A percentile compares a stretch with the other conserved stretches of the same genome.
These are phyloP conservation scores for Sugiyamaella castrensis DNA, from an alignment of 1,139 yeast species.

Conservation along the genomic window DNA sequence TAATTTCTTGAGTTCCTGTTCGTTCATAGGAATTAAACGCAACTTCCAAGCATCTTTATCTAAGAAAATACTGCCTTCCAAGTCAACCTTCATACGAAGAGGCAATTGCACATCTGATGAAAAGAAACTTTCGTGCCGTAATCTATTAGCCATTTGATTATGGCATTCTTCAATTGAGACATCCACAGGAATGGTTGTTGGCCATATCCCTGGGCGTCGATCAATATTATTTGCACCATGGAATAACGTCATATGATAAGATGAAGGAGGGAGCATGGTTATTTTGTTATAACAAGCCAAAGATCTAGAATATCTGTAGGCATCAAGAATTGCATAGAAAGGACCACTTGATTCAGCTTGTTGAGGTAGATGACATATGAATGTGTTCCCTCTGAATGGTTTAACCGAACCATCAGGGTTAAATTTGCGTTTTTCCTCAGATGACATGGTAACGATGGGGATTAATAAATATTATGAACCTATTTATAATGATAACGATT, in stretches of 20 bases:
- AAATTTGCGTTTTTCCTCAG: conserved; percentile 12
- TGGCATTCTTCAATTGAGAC: conserved; percentile 13
- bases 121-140: neutral
- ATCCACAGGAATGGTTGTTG: conserved; percentile 2
- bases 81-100: conserved; percentile 13
- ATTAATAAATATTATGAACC: too few species aligned
- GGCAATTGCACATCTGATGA: conserved; percentile 3
- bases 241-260: conserved; percentile 16
- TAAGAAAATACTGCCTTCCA: conserved; percentile 2
- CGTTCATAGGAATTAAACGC: conserved; percentile 9
- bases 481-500: too few species aligned
- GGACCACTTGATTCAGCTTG: conserved; percentile 10
- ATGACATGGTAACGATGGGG: too few species aligned
- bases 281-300: conserved; percentile 10
- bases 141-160: neutral
- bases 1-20: conserved; percentile 2
- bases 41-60: conserved; percentile 9
- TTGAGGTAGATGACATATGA: conserved; percentile 16
- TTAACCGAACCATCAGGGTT: conserved; percentile 13
- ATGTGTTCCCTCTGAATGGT: conserved; percentile 13
- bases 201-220: conserved; percentile 12
- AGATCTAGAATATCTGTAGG: conserved; percentile 7
- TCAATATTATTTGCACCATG: conserved; percentile 13
- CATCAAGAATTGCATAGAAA: conserved; percentile 9
- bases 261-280: conserved; percentile 15